Percentiles rank a stretch among this genome's conserved stretches.
phyloP scores from a whole-genome alignment of 192 early-diverging fungal genomes.

The Podila verticillata region DNA sequence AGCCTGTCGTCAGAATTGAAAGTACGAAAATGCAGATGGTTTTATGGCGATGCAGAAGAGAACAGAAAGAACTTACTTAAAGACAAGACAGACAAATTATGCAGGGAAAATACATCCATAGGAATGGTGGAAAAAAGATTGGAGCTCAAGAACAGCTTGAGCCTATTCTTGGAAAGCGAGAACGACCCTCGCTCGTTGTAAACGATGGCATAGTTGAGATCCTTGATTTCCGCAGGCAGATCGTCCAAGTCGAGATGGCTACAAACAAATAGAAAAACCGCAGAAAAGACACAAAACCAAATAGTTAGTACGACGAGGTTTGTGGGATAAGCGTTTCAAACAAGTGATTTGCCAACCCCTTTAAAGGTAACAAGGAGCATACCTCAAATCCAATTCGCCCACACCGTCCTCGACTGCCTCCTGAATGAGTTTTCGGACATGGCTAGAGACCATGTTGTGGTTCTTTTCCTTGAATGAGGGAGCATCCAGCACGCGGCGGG shows the following conservation, averaged over 20 bases:
- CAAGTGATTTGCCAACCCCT: background rate
- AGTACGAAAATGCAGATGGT: background rate
- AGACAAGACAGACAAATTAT: conserved; percentile 58
- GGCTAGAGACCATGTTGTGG: conserved; percentile 19
- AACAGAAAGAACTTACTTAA: conserved; percentile 46
- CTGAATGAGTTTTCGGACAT: conserved; percentile 46
- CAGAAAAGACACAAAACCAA: background rate
- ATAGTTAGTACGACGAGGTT: background rate
- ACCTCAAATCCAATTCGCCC: conserved; percentile 47
- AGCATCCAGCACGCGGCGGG: conserved; percentile 24
- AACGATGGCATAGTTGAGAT: conserved; percentile 41
- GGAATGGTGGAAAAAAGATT: conserved; percentile 47
- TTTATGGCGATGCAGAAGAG: background rate
- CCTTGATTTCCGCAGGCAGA: conserved; percentile 33
- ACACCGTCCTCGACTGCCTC: conserved; percentile 48
- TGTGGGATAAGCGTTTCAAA: background rate
- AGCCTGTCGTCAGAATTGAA: background rate
- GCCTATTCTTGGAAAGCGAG: conserved; percentile 31
- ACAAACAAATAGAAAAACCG: background rate
- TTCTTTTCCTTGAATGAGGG: conserved; percentile 37
- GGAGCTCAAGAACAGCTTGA: conserved; percentile 57
- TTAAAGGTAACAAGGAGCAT: background rate
- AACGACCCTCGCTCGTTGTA: conserved; percentile 47
- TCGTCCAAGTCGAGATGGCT: conserved; percentile 41
- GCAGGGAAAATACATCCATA: conserved; percentile 52